Base-by-base conservation (phyloP, 1,139 yeast genomes). In the Sugiyamaella xylanicola region DNA sequence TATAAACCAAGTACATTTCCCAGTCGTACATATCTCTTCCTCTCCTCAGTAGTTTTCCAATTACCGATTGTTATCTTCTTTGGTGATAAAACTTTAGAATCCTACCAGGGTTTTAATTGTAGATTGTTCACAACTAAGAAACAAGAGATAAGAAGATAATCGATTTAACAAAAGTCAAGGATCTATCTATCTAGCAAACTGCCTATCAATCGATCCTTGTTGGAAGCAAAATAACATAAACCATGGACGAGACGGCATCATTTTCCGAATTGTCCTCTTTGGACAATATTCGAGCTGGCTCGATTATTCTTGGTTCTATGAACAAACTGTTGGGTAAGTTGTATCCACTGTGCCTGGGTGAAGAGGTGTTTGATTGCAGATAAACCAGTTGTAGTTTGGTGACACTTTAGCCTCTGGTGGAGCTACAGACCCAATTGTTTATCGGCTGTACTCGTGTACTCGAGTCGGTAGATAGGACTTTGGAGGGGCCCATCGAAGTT, bases 291-390 rank as follows among this genome's bases (percentile, higher is more conserved):
- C 72, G 77, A 48, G 71, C 69, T 35, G 72, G 72, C 53, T 70
- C 75, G 54, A 65, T 67, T 40, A 69, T 74, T 44, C 67, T 74
- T 49, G 77, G 77, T 50, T 61, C 69, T 35, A 72, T 72, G 74
- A 74, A 72, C 65, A 72, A 72, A 68, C 64, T 74, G 55, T 67
- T 74, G 54, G 72, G 71, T 67, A 58, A 49, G 67, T 64, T 13
- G 65, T n/a, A n/a, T n/a, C n/a, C n/a, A n/a, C n/a, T n/a, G n/a
- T n/a, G n/a, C n/a, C n/a, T n/a, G n/a, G n/a, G n/a, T n/a, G n/a
- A n/a, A n/a, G n/a, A n/a, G n/a, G n/a, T n/a, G n/a, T n/a, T n/a
- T n/a, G n/a, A n/a, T n/a, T n/a, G n/a, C n/a, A n/a, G n/a, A n/a
- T n/a, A n/a, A n/a, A n/a, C 9, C 29, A 25, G 29, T 25, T 25